A percentile compares a stretch with the other conserved stretches of the same genome.
Conservation (phyloP, 345 rosid genomes). For the Brassica incana region DNA sequence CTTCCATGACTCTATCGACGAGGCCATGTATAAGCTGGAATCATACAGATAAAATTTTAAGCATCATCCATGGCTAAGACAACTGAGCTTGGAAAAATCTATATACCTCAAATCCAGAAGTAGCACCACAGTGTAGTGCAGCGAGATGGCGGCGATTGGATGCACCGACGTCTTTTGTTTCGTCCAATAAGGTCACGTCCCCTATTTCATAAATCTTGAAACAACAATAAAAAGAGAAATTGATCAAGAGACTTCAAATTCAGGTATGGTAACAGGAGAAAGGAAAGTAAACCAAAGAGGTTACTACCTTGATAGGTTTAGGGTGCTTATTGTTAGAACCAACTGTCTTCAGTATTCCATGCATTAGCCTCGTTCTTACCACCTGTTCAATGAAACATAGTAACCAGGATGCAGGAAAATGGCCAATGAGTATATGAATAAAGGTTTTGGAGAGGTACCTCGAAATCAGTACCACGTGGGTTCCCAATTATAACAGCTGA, state of each 20-base stretch:
- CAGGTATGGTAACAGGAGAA: neutral
- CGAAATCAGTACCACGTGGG: constrained; percentile 86
- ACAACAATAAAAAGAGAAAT: constrained; percentile 1
- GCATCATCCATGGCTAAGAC: neutral
- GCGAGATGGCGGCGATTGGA: constrained; percentile 66
- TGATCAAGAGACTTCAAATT: neutral
- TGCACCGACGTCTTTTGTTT: constrained; percentile 78
- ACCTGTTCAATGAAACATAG: constrained; percentile 40
- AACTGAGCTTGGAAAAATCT: neutral
- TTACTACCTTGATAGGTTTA: constrained; percentile 83
- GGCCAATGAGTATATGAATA: neutral
- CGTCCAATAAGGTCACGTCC: constrained; percentile 64
- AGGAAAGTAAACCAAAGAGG: neutral
- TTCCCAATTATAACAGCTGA: constrained; percentile 69
- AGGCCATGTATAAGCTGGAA: constrained; percentile 84
- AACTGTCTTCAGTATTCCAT: constrained; percentile 79
- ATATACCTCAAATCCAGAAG: constrained; percentile 94
- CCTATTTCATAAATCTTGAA: constrained; percentile 87
- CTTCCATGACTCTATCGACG: constrained; percentile 74
- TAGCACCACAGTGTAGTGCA: constrained; percentile 84
- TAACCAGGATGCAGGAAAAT: neutral
- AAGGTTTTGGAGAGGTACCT: constrained; percentile 51
- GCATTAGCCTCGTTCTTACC: constrained; percentile 83
- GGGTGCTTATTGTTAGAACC: constrained; percentile 90
- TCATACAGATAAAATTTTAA: neutral